These are phyloP conservation scores for Aspergillus fijiensis DNA, from an alignment of 2,329 filamentous ascomycete species.

Conservation along the genomic window DNA sequence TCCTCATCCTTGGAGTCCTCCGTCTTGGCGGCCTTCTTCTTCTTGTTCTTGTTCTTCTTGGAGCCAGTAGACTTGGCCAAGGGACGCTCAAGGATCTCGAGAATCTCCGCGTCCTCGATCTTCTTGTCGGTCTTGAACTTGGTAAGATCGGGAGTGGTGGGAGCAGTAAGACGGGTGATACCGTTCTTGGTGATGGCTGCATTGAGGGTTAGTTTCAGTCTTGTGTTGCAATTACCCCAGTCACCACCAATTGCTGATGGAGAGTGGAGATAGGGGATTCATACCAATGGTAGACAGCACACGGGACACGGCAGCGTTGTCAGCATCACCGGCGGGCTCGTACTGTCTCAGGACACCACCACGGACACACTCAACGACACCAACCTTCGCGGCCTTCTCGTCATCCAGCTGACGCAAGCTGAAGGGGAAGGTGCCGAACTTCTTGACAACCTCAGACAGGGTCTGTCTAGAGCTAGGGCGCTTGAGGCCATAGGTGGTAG, in stretches of 20 bases:
- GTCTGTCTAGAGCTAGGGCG: constrained; percentile 89
- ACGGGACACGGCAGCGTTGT: constrained; percentile 78
- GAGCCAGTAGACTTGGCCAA: constrained; percentile 61
- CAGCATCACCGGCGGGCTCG: constrained; percentile 92
- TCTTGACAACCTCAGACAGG: constrained; percentile 92
- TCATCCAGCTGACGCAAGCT: constrained; percentile 95
- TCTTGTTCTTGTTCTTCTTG: constrained; percentile 90
- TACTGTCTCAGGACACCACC: constrained; percentile 92
- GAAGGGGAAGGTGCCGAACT: constrained; percentile 97
- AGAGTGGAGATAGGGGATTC: constrained; percentile 37
- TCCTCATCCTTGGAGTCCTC: constrained; percentile 43
- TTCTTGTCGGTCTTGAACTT: constrained; percentile 96
- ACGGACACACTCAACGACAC: constrained; percentile 93
- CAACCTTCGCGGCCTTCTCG: constrained; percentile 92
- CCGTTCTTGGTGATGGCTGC: constrained; percentile 97
- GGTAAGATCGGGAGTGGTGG: constrained; percentile 71
- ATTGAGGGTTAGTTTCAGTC: constrained; percentile 11
- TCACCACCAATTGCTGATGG: not conserved
- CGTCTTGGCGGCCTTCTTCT: constrained; percentile 65
- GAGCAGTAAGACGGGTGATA: constrained; percentile 77
- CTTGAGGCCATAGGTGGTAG: constrained; percentile 89
- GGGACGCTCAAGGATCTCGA: constrained; percentile 90
- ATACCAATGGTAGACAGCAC: constrained; percentile 90
- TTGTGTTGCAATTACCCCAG: not conserved
- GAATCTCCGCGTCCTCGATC: constrained; percentile 91